These are phyloP conservation scores for Fusarium kyushuense DNA, from an alignment of 2,329 filamentous ascomycete genomes.

Conservation along the genomic window DNA sequence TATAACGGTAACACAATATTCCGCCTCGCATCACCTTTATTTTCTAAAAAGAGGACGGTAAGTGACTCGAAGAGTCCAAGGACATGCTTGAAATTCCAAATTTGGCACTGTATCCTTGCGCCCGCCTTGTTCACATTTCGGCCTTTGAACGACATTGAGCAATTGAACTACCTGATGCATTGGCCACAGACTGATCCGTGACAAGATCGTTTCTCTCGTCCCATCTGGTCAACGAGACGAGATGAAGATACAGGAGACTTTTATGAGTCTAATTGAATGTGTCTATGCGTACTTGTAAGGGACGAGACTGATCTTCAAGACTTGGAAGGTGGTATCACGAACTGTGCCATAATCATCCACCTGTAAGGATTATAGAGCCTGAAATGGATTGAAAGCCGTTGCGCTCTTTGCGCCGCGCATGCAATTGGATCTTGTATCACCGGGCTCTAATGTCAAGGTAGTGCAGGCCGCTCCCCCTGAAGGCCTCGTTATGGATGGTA, in stretches of 20 bases:
- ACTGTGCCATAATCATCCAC: slow-evolving; percentile 2
- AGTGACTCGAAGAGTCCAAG: background rate
- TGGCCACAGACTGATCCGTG: slow-evolving; percentile 19
- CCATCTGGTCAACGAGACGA: slow-evolving; percentile 8
- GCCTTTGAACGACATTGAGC: slow-evolving; percentile 20
- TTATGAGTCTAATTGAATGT: background rate
- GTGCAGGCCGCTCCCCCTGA: slow-evolving; percentile 19
- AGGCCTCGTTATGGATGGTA: slow-evolving; percentile 9
- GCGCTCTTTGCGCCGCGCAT: slow-evolving; percentile 27
- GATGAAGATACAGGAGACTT: slow-evolving; percentile 7
- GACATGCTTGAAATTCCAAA: slow-evolving; percentile 12
- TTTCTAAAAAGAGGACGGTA: background rate
- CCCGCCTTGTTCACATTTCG: slow-evolving; percentile 15
- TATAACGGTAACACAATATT: slow-evolving; percentile 23
- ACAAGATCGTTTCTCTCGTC: slow-evolving; percentile 6
- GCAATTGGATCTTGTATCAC: background rate
- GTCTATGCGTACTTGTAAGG: background rate
- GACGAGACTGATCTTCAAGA: background rate
- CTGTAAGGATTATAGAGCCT: background rate
- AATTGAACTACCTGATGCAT: slow-evolving; percentile 33
- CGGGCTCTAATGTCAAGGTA: slow-evolving; percentile 7
- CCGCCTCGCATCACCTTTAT: background rate
- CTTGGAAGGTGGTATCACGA: slow-evolving; percentile 26
- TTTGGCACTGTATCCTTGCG: slow-evolving; percentile 8
- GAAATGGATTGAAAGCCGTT: slow-evolving; percentile 15